Evolutionary conservation across 2,329 filamentous ascomycete species (phyloP), one percentile per base, ranked within the genome.

Genomic region (Aaosphaeria arxii): DNA sequence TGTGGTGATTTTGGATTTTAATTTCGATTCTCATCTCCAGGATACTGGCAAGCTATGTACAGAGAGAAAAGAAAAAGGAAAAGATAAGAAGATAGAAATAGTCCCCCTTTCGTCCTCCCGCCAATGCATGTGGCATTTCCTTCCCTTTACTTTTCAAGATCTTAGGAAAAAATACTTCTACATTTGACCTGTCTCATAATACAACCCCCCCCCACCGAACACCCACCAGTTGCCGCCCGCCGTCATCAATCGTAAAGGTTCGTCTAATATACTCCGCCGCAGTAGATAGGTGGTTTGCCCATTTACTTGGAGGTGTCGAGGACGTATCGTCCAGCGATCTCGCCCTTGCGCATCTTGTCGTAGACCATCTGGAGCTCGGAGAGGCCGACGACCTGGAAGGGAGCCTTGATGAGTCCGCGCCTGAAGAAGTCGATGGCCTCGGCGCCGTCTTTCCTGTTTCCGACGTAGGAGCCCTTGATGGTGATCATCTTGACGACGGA

Each of bases 401-500:
- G 92, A 5, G 85, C 85, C 67, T 89, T 87, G 80, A 97, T 91
- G 55, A 95, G 74, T 11, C 92, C 92, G 24, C 87, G 81, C 48
- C 81, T 76, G 78, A 83, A 96, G 77, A 96, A 96, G 58, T 96
- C 91, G 53, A 97, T 78, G 3, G 92, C 91, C 77, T 97, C 92
- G 45, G 85, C 82, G 1, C 85, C 87, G 69, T 97, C 92, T 68
- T 87, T 85, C 58, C 92, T 83, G 77, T 95, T 96, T 49, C 92
- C 92, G 58, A 97, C 92, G 69, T 96, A 96, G 61, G 85, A 90
- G 51, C 91, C 91, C 77, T 89, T 89, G 79, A 97, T 96, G 62
- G 74, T 85, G 76, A 96, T 85, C 90, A 96, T 96, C 74, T 86
- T 80, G 66, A 92, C 79, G 53, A 96, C 92, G 6, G 87, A 89